These are phyloP conservation scores for Lanmaoa rubissima DNA, from an alignment of 768 basidiomycete genomes.

Conservation along the genomic window DNA sequence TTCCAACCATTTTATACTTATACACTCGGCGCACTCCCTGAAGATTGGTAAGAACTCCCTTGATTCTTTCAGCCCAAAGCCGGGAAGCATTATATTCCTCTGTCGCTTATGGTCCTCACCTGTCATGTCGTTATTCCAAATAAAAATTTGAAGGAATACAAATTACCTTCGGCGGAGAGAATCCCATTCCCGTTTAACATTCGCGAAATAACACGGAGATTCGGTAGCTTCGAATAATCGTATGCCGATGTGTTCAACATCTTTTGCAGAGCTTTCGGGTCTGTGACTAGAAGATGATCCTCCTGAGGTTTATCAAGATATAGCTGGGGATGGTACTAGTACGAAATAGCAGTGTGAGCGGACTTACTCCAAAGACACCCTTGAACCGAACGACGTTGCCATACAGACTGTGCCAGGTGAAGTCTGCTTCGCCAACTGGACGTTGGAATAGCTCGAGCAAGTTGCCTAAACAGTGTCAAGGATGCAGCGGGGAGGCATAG, in stretches of 20 bases:
- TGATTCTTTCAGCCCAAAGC: conserved; percentile 51
- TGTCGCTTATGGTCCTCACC: conserved; percentile 50
- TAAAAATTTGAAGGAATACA: conserved; percentile 2
- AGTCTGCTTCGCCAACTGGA: conserved; percentile 28
- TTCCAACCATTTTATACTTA: conserved; percentile 20
- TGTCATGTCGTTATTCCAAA: conserved; percentile 5
- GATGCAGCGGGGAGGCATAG: conserved; percentile 1
- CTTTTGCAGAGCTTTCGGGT: conserved; percentile 43
- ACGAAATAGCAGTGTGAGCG: neutral
- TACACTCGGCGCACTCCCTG: conserved; percentile 30
- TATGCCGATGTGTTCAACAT: conserved; percentile 43
- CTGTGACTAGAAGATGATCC: conserved; percentile 43
- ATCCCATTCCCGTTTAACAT: conserved; percentile 33
- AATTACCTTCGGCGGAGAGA: conserved; percentile 39
- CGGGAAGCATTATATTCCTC: conserved; percentile 51
- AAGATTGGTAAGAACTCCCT: conserved; percentile 51
- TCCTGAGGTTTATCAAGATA: conserved; percentile 30
- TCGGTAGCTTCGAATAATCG: conserved; percentile 37
- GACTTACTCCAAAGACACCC: conserved; percentile 22
- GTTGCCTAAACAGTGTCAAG: conserved; percentile 21
- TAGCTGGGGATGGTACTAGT: conserved; percentile 1
- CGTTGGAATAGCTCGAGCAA: conserved; percentile 24
- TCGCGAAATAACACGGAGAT: conserved; percentile 13
- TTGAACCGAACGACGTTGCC: conserved; percentile 26
- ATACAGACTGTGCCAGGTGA: conserved; percentile 31